Base-by-base conservation (phyloP, 257 asterid species). In the Apocynum venetum region DNA sequence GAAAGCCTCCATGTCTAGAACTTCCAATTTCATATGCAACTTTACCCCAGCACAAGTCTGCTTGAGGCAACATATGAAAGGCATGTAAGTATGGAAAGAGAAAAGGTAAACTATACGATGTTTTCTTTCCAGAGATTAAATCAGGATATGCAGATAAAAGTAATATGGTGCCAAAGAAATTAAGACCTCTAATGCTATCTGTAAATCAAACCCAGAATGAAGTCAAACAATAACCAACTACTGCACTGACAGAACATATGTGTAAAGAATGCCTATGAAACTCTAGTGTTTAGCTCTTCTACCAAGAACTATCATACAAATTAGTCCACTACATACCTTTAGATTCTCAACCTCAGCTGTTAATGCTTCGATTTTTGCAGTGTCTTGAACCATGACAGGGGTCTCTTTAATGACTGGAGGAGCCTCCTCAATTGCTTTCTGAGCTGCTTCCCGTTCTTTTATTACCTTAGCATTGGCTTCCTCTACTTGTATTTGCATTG, bases 351-450 rank as follows among this genome's bases (percentile, higher is more conserved):
- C 85, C 81, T 96, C 96, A 51, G 93, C 86, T 73, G 94, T 87
- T 84, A 96, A 86, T 73, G 97, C 89, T 85, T 96, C 96, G 76
- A 92, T 83, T 83, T 89, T 96, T 79, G 83, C 90, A 0, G 97
- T 93, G 89, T 96, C 99, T 86, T 89, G 92, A 84, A 96, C 92
- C 81, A 93, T 59, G 79, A 96, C 92, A 57, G 99, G 97, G 87
- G 97, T 96, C 87, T 96, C 99, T 85, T 96, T 96, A 84, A 93
- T 89, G 76, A 96, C 93, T 72, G 97, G 97, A 74, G 98, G 98
- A 84, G 98, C 97, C 82, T 96, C 97, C 88, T 89, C 97, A 82
- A 96, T 91, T 81, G 98, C 97, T 83, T 86, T 96, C 74, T 84
- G 90, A 73, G 98, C 93, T 64, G 95, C 97, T 89, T 96, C 99